These are phyloP conservation scores for Anaeromyces robustus DNA, from an alignment of 192 early-diverging fungal genomes.

Conservation along the genomic window DNA sequence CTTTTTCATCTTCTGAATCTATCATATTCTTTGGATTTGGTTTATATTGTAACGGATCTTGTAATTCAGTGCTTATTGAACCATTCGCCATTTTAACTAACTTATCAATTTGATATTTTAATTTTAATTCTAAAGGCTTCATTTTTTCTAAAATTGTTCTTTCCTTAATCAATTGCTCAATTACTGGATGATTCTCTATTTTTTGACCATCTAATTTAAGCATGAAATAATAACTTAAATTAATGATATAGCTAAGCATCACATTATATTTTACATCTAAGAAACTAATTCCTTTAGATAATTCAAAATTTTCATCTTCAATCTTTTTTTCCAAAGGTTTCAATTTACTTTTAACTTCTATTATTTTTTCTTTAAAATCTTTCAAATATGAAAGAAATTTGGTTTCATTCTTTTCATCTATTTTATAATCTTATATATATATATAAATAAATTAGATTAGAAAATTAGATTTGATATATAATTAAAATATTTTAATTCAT, in stretches of 20 bases:
- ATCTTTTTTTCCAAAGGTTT: constrained; percentile 14
- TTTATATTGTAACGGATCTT: constrained; percentile 77
- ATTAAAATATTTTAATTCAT: no score
- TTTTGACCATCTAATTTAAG: constrained; percentile 60
- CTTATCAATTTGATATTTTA: constrained; percentile 97
- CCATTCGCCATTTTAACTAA: constrained; percentile 53
- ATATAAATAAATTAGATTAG: no score
- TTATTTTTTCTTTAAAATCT: neutral
- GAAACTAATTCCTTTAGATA: constrained; percentile 67
- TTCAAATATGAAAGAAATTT: neutral
- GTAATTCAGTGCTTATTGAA: constrained; percentile 10
- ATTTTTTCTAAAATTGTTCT: constrained; percentile 83
- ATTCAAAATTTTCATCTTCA: constrained; percentile 36
- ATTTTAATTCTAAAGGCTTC: constrained; percentile 79
- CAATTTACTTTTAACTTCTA: neutral
- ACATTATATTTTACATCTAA: constrained; percentile 81
- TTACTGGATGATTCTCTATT: constrained; percentile 38
- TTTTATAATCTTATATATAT: neutral
- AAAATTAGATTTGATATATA: no score
- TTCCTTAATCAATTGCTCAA: constrained; percentile 56
- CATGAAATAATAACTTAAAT: constrained; percentile 57
- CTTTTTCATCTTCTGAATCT: constrained; percentile 18
- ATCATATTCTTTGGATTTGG: constrained; percentile 60
- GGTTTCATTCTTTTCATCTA: neutral
- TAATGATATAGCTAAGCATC: constrained; percentile 69